These are phyloP conservation scores for Kurtzmaniella quercitrusa DNA, from an alignment of 1,139 yeast genomes.

Conservation along the genomic window DNA sequence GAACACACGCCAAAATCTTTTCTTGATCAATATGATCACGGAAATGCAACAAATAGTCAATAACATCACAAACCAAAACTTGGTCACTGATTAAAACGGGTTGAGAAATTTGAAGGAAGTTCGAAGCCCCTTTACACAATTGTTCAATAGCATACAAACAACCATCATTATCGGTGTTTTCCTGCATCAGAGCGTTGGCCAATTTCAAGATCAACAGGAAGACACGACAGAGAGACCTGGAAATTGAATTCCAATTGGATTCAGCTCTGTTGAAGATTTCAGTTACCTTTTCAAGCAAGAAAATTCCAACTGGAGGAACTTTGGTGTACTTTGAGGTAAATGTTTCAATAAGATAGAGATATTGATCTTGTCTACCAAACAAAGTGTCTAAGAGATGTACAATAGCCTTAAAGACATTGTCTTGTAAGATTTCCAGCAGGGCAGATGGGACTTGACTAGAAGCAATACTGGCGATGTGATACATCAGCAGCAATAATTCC, in stretches of 20 bases:
- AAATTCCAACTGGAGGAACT: conserved; percentile 50
- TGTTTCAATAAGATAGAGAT: conserved; percentile 50
- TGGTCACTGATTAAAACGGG: conserved; percentile 56
- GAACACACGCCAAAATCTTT: conserved; percentile 36
- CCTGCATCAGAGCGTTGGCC: conserved; percentile 26
- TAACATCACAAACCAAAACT: conserved; percentile 50
- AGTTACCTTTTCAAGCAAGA: conserved; percentile 44
- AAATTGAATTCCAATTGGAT: conserved; percentile 57
- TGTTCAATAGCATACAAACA: conserved; percentile 28
- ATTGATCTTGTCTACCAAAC: conserved; percentile 66
- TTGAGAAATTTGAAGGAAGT: conserved; percentile 46
- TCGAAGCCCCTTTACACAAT: conserved; percentile 39
- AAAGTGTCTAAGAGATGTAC: conserved; percentile 59
- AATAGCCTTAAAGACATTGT: conserved; percentile 48
- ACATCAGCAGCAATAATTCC: conserved; percentile 43
- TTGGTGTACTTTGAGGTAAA: conserved; percentile 33
- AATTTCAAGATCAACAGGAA: conserved; percentile 48
- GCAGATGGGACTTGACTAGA: conserved; percentile 21
- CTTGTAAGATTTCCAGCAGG: conserved; percentile 33
- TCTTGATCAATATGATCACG: conserved; percentile 34
- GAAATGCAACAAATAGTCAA: conserved; percentile 51
- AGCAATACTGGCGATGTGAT: conserved; percentile 35
- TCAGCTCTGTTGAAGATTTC: conserved; percentile 47
- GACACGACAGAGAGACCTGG: conserved; percentile 62
- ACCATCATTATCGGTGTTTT: conserved; percentile 19